Percentiles rank a stretch among this genome's conserved stretches.
Conservation (phyloP, 202 grass and related monocot species). For the Zoysia matrella region DNA sequence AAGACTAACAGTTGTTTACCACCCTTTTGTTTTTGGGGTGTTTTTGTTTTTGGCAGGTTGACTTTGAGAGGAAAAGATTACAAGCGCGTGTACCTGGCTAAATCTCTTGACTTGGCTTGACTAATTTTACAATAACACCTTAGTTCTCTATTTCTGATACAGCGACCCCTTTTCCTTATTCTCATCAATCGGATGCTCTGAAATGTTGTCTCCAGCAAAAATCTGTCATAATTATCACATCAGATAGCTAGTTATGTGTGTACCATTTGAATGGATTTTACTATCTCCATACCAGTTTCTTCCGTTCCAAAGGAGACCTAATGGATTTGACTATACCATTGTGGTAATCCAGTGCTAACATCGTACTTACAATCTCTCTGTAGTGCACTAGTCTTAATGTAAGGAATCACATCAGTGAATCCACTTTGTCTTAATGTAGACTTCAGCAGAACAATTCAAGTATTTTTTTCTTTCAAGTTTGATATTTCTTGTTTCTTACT, state of each 20-base stretch:
- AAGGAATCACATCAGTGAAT: too few relatives aligned
- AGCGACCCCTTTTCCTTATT: conserved; percentile 10
- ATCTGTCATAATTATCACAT: conserved; percentile 26
- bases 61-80: too few relatives aligned
- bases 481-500: too few relatives aligned
- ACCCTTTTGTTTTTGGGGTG: conserved; percentile 25
- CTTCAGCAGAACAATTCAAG: too few relatives aligned
- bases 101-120: conserved; percentile 38
- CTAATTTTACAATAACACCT: conserved; percentile 15
- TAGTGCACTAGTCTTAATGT: too few relatives aligned
- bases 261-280: conserved; percentile 1
- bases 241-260: conserved; percentile 22
- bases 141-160: not conserved
- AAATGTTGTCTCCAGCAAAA: conserved; percentile 23
- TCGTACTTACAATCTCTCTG: too few relatives aligned
- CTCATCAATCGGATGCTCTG: conserved; percentile 1
- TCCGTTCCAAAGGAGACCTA: too few relatives aligned
- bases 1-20: conserved; percentile 19
- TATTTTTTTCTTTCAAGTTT: too few relatives aligned
- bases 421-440: too few relatives aligned
- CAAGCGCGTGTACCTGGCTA: conserved; percentile 68
- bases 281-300: too few relatives aligned
- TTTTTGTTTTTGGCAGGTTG: conserved; percentile 33
- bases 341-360: too few relatives aligned
- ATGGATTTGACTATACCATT: too few relatives aligned